Base-by-base conservation (phyloP, 2,329 filamentous ascomycete species). In the Fusarium graminum region DNA sequence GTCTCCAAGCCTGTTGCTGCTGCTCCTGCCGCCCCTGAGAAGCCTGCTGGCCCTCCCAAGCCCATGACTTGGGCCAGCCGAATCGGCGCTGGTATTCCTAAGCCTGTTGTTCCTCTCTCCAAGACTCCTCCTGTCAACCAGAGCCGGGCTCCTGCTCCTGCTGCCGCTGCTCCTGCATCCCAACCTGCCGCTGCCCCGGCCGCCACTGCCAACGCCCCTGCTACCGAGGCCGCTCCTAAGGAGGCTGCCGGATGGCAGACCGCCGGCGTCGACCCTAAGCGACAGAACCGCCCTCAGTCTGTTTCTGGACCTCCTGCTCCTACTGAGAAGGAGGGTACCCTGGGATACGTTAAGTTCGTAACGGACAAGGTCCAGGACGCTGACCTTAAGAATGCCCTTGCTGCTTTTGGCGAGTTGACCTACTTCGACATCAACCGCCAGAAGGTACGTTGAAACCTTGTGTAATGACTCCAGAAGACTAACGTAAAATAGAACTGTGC, bases 271-370 rank as follows among this genome's bases (percentile, higher is more conserved):
- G 91, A 97, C 79, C 90, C 90, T 72, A 95, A 95, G 84, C 90
- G 92, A 76, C 92, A 95, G 77, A 90, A 89, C 73, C 88, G 92
- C 66, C 87, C 86, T 50, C 90, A 92, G 78, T 87, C 89, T 53
- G 83, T 88, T 71, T 83, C 88, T 55, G 83, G 82, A 49, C 78
- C 83, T 26, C 78, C 83, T 22, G 22, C 22, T 22, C 79, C 81
- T n/a, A 76, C 81, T 44, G 91, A 94, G 74, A 91, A 92, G 74
- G 90, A 94, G 65, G 88, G 88, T 64, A 90, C 90, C 52, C 87
- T 93, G 70, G 95, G 91, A 19, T 98, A 97, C 79, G 93, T 99
- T 79, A 97, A 97, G 84, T 97, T 94, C 73, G 94, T 98, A 47
- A 94, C 90, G 47, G 93, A 97, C 32, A 94, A 93, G 80, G 90